Conservation (phyloP, 768 basidiomycete species). For the Mycena vitilis region DNA sequence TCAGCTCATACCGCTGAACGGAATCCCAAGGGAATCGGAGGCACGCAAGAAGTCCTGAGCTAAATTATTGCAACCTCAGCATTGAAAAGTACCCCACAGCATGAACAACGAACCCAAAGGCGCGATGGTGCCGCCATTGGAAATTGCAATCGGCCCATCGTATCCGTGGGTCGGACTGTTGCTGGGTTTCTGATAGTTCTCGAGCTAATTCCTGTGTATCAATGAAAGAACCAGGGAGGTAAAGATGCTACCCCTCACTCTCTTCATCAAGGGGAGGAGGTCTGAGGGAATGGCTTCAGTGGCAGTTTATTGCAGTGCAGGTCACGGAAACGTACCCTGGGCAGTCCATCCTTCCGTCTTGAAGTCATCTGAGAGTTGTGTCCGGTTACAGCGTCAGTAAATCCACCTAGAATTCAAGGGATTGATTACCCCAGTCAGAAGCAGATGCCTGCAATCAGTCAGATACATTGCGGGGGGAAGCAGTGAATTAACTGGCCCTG, state of each 20-base stretch:
- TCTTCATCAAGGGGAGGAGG: constrained; percentile 78
- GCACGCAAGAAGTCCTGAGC: constrained; percentile 80
- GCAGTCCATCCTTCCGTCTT: constrained; percentile 77
- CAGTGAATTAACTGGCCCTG: constrained; percentile 49
- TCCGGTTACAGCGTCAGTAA: not conserved
- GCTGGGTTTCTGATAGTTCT: constrained; percentile 81
- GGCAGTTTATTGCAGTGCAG: not conserved
- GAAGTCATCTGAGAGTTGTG: constrained; percentile 69
- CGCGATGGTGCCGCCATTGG: constrained; percentile 73
- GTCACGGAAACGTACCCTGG: constrained; percentile 54
- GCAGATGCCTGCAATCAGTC: constrained; percentile 63
- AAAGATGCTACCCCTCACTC: constrained; percentile 48
- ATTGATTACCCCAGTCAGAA: constrained; percentile 70
- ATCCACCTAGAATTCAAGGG: too few species aligned
- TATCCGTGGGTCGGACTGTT: constrained; percentile 79
- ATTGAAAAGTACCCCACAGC: not conserved
- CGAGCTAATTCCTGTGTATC: constrained; percentile 53
- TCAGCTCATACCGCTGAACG: constrained; percentile 73
- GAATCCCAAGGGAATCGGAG: constrained; percentile 68
- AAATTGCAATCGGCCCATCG: constrained; percentile 79
- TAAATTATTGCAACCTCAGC: not conserved
- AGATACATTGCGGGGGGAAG: not conserved
- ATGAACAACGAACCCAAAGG: constrained; percentile 47
- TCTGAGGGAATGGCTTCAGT: constrained; percentile 49
- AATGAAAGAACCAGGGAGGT: not conserved